phyloP scores from a whole-genome alignment of 176 grass and related monocot species.

The Elymus sibiricus region DNA sequence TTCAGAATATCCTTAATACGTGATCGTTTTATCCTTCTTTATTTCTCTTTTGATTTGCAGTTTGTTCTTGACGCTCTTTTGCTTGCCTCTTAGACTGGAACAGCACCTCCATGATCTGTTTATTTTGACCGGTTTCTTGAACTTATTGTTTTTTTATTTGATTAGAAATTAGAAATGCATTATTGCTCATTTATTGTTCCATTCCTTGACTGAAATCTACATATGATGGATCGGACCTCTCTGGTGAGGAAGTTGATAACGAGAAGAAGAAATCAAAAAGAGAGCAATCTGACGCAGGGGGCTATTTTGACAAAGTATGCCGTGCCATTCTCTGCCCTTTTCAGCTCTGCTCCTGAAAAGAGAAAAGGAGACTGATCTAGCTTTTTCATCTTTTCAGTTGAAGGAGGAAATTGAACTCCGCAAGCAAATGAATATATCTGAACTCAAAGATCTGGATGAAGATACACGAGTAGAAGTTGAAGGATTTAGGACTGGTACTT shows the following conservation, averaged over 20 bases:
- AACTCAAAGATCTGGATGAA: slow-evolving; percentile 90
- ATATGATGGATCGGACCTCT: slow-evolving; percentile 68
- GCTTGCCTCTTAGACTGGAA: neutral
- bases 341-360: neutral
- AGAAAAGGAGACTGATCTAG: neutral
- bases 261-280: slow-evolving; percentile 55
- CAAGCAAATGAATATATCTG: slow-evolving; percentile 79
- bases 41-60: slow-evolving; percentile 10
- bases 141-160: neutral
- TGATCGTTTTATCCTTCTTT: slow-evolving; percentile 6
- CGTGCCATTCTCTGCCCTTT: neutral
- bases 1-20: slow-evolving; percentile 77
- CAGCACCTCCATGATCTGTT: neutral
- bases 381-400: slow-evolving; percentile 50
- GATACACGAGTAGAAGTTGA: slow-evolving; percentile 78
- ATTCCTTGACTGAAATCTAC: slow-evolving; percentile 73
- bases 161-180: neutral
- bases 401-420: slow-evolving; percentile 88
- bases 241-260: slow-evolving; percentile 59
- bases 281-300: slow-evolving; percentile 55
- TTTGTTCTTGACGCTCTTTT: slow-evolving; percentile 15
- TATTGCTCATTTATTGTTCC: neutral
- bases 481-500: slow-evolving; percentile 88
- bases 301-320: slow-evolving; percentile 91
- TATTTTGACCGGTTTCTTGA: neutral